Evolutionary conservation across 2,329 filamentous ascomycete species (phyloP).

Genomic region (Mycogone perniciosa): DNA sequence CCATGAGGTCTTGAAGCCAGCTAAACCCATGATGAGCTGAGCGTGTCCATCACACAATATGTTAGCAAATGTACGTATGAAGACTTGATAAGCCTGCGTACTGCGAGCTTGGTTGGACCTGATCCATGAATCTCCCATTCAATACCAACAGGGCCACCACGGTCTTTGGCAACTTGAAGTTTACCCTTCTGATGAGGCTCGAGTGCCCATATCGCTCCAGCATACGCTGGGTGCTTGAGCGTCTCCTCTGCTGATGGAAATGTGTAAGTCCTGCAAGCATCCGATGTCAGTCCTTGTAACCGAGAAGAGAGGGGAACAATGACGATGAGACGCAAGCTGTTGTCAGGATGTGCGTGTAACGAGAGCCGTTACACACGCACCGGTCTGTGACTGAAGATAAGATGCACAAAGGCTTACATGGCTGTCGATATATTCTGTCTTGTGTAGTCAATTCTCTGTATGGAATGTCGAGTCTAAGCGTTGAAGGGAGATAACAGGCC

Average conservation of each 20-base stretch:
- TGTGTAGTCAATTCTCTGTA: not conserved
- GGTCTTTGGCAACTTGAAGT: constrained; percentile 56
- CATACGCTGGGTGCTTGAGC: constrained; percentile 58
- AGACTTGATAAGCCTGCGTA: constrained; percentile 36
- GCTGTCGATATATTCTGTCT: not conserved
- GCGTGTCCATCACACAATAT: not conserved
- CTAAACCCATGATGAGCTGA: constrained; percentile 77
- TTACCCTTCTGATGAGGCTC: constrained; percentile 57
- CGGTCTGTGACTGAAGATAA: not conserved
- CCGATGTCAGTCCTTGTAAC: not conserved
- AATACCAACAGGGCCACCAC: constrained; percentile 71
- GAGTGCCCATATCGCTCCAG: constrained; percentile 62
- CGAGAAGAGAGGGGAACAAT: not conserved
- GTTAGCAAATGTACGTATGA: not conserved
- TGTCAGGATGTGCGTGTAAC: not conserved
- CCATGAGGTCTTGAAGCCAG: constrained; percentile 62
- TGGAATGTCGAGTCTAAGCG: not conserved
- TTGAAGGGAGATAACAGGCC: too few species aligned
- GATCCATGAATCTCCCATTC: constrained; percentile 75
- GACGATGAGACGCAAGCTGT: not conserved
- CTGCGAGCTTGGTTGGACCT: constrained; percentile 65
- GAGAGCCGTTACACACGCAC: too few species aligned
- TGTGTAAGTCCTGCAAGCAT: constrained; percentile 10
- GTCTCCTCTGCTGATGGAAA: constrained; percentile 51
- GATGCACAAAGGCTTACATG: not conserved